Percentiles rank a stretch among this genome's conserved stretches.
Conservation (phyloP, 371 early-diverging fungal genomes). For the Mucor indicus region DNA sequence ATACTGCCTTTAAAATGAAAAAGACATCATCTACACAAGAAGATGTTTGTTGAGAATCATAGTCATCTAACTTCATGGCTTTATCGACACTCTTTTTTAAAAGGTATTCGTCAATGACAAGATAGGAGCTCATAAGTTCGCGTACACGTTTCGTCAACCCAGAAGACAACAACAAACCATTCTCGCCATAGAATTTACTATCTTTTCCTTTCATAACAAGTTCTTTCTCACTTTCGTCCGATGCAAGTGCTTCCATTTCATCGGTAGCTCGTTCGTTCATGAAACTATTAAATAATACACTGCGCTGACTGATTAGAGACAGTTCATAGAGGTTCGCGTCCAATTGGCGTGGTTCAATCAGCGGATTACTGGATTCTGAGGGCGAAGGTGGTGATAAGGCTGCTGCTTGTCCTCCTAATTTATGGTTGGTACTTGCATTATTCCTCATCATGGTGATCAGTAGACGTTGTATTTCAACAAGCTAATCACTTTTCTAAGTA, state of each 20-base stretch:
- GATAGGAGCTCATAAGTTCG: slow-evolving; percentile 67
- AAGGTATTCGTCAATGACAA: slow-evolving; percentile 73
- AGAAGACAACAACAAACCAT: slow-evolving; percentile 48
- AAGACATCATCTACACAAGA: slow-evolving; percentile 92
- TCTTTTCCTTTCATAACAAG: slow-evolving; percentile 43
- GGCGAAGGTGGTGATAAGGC: not conserved
- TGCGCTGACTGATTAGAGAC: slow-evolving; percentile 74
- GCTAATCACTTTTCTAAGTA: slow-evolving; percentile 7
- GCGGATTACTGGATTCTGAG: slow-evolving; percentile 26
- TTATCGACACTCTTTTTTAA: slow-evolving; percentile 73
- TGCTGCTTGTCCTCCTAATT: slow-evolving; percentile 9
- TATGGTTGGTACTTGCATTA: slow-evolving; percentile 10
- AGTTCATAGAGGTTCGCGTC: slow-evolving; percentile 75
- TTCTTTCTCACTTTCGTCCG: slow-evolving; percentile 34
- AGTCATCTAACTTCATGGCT: slow-evolving; percentile 59
- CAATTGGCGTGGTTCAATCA: slow-evolving; percentile 74
- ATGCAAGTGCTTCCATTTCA: slow-evolving; percentile 33
- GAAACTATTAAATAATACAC: slow-evolving; percentile 77
- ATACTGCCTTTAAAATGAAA: slow-evolving; percentile 79
- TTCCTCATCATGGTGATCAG: slow-evolving; percentile 35
- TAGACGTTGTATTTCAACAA: slow-evolving; percentile 40
- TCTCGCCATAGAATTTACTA: slow-evolving; percentile 44
- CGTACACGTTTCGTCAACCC: slow-evolving; percentile 61
- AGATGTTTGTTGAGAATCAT: slow-evolving; percentile 69
- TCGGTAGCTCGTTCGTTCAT: slow-evolving; percentile 57